Evolutionary conservation across 371 early-diverging fungal species (phyloP).

Genomic region (Mucor velutinosus): DNA sequence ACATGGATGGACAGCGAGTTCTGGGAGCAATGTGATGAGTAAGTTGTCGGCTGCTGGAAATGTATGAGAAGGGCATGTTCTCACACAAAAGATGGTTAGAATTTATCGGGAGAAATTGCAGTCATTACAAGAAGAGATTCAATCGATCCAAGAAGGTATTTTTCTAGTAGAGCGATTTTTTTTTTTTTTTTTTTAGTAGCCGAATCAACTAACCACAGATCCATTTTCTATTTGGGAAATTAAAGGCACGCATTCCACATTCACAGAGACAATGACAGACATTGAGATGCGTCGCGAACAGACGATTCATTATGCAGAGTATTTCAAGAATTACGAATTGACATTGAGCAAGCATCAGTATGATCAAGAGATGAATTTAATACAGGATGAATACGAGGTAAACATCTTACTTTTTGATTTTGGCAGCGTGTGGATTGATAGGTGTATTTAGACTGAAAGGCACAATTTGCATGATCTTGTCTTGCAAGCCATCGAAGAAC

Average conservation of each 20-base stretch:
- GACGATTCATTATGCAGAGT: conserved; percentile 27
- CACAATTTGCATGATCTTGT: conserved; percentile 25
- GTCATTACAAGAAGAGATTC: conserved; percentile 31
- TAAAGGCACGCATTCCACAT: conserved; percentile 35
- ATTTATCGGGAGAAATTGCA: conserved; percentile 32
- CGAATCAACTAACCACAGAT: not conserved
- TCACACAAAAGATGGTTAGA: conserved; percentile 1
- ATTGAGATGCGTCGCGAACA: conserved; percentile 30
- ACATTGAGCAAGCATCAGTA: conserved; percentile 23
- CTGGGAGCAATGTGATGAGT: conserved; percentile 38
- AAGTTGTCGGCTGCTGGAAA: not conserved
- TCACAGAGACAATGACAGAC: conserved; percentile 28
- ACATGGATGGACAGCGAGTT: conserved; percentile 36
- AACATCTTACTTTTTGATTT: not conserved
- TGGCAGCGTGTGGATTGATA: not conserved
- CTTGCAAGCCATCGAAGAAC: conserved; percentile 26
- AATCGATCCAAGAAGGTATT: conserved; percentile 33
- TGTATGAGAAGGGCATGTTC: no score
- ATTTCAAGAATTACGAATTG: conserved; percentile 27
- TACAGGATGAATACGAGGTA: conserved; percentile 32
- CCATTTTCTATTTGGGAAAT: not conserved
- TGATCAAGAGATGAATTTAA: conserved; percentile 18
- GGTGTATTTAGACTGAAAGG: conserved; percentile 18
- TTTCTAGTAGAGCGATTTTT: no score
- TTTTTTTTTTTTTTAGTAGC: not conserved